Conservation (phyloP, 352 stramenopile species). For the Phytophthora niederhauseri region DNA sequence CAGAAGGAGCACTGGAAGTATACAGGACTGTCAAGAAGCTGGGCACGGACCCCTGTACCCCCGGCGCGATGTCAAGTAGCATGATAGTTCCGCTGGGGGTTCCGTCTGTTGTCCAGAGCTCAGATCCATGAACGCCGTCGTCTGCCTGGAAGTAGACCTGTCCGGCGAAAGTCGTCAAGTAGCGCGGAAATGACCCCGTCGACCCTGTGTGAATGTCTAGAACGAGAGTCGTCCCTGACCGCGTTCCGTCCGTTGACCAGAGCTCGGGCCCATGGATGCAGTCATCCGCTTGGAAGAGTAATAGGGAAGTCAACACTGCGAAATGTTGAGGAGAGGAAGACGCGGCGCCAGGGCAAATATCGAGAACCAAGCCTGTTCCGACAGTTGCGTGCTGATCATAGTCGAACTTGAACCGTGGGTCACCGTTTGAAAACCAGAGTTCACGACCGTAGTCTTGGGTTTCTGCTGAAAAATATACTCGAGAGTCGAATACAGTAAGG, state of each 20-base stretch:
- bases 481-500: slow-evolving; percentile 39
- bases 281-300: slow-evolving; percentile 90
- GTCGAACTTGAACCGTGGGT: slow-evolving; percentile 33
- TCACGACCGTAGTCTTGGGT: slow-evolving; percentile 52
- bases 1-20: neutral
- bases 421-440: slow-evolving; percentile 65
- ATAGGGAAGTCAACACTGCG: slow-evolving; percentile 32
- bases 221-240: slow-evolving; percentile 57
- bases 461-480: slow-evolving; percentile 64
- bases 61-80: slow-evolving; percentile 65
- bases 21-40: slow-evolving; percentile 52
- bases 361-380: slow-evolving; percentile 55
- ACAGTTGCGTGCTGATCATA: slow-evolving; percentile 35
- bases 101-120: slow-evolving; percentile 85
- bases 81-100: slow-evolving; percentile 51
- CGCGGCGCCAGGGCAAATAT: slow-evolving; percentile 53
- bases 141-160: slow-evolving; percentile 82
- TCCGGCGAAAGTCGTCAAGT: slow-evolving; percentile 52
- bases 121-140: slow-evolving; percentile 72
- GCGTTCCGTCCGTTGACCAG: slow-evolving; percentile 73
- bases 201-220: slow-evolving; percentile 59
- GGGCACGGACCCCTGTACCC: slow-evolving; percentile 36
- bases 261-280: slow-evolving; percentile 81
- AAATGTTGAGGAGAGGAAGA: slow-evolving; percentile 66
- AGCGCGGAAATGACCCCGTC: slow-evolving; percentile 50